Evolutionary conservation across 768 basidiomycete genomes (phyloP), one percentile per base, ranked within the genome.

Genomic region (Mycena albidolilacea): DNA sequence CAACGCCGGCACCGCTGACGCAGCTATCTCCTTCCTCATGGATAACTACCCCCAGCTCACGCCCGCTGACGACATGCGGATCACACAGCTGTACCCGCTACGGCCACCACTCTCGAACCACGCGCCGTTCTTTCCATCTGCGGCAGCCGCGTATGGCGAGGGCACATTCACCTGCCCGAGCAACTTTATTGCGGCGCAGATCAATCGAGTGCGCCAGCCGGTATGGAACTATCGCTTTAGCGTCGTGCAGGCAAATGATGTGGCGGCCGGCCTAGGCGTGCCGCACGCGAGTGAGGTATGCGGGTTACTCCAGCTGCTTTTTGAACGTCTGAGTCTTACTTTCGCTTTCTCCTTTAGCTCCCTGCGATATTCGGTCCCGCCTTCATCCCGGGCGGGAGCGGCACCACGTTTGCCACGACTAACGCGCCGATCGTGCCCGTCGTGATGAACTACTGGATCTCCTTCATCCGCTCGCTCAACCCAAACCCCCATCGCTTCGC

Each of bases 151-250:
- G 46, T 48, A 48, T 48, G 46, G 46, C 48, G 69, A 69, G 61
- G 30, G 50, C 38, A 69, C 69, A 19, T 69, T 69, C 54, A 69
- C 61, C 57, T 69, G 69, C 54, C 69, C 69, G 52, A 69, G 69
- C 54, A 69, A 69, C 60, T 69, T 69, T 14, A 69, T 69, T 37
- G 69, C 61, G 21, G 69, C 61, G 61, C 50, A 57, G 61, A 55
- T 69, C 52, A 69, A 19, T 54, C 44, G 23, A n/a, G 61, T 69
- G 69, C 15, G 21, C 15, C 69, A 62, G 61, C 48, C 38, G 50
- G 69, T 69, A 60, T 69, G 69, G 69, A 69, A 63, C 54, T 69
- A 69, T 69, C 69, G 69, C 8, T 69, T 69, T 41, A 69, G 69
- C 41, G 69, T 69, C 61, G 69, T 69, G 61, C 69, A 69, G 69